Evolutionary conservation across 2,329 filamentous ascomycete genomes (phyloP).

Genomic region (Fusarium albosuccineum): DNA sequence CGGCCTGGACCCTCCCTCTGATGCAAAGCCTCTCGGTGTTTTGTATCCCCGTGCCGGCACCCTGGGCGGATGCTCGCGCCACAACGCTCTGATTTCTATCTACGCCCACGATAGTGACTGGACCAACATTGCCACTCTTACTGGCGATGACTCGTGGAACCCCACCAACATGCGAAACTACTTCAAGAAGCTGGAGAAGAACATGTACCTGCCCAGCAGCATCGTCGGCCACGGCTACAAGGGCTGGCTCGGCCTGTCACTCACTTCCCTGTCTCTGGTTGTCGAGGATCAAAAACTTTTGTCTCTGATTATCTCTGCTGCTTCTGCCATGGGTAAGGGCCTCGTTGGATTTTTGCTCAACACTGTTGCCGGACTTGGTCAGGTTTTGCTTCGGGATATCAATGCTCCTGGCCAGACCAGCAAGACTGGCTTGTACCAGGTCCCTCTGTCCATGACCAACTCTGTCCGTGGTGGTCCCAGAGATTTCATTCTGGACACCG

Average conservation of each 20-base stretch:
- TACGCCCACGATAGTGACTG: constrained; percentile 58
- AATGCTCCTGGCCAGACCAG: constrained; percentile 42
- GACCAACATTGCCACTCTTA: constrained; percentile 55
- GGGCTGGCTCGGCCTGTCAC: constrained; percentile 51
- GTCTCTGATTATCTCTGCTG: constrained; percentile 45
- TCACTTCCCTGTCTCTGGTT: constrained; percentile 41
- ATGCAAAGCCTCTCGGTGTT: constrained; percentile 56
- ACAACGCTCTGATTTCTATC: constrained; percentile 56
- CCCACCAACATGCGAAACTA: constrained; percentile 57
- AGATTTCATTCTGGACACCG: constrained; percentile 63
- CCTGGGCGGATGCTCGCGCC: constrained; percentile 56
- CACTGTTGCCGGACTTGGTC: constrained; percentile 41
- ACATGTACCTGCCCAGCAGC: constrained; percentile 55
- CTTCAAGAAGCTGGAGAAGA: constrained; percentile 58
- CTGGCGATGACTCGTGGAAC: constrained; percentile 58
- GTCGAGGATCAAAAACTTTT: constrained; percentile 48
- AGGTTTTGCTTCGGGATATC: constrained; percentile 46
- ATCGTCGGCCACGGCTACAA: constrained; percentile 57
- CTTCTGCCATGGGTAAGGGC: constrained; percentile 45
- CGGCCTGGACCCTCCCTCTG: constrained; percentile 51
- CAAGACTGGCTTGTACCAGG: constrained; percentile 61
- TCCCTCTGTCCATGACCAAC: constrained; percentile 68
- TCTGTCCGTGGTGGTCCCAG: constrained; percentile 66
- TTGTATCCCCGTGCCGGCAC: constrained; percentile 60
- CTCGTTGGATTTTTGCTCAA: constrained; percentile 31